Conservation (phyloP, 2,329 filamentous ascomycete genomes). For the Talaromyces sp. region DNA sequence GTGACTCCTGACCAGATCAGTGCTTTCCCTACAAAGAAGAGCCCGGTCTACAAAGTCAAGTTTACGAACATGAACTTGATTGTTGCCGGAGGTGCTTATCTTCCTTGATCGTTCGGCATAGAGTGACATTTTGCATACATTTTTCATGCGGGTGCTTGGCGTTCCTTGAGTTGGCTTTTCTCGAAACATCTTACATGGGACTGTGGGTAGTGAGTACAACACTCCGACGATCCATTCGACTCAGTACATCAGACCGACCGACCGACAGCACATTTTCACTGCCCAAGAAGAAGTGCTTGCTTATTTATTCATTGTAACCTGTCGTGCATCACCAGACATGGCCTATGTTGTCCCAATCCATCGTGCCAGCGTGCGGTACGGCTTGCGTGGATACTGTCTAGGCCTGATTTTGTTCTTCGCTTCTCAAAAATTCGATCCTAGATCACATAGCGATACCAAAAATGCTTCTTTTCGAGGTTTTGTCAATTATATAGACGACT, state of each 20-base stretch:
- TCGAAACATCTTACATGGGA: not conserved
- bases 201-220: not conserved
- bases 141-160: not conserved
- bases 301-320: not conserved
- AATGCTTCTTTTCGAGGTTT: not conserved
- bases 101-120: conserved; percentile 37
- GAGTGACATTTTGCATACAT: not conserved
- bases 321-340: conserved; percentile 52
- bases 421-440: not conserved
- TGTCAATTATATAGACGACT: not conserved
- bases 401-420: not conserved
- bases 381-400: not conserved
- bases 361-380: conserved; percentile 82
- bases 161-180: not conserved
- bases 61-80: conserved; percentile 96
- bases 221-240: not conserved
- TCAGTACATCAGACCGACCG: not conserved
- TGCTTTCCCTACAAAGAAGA: conserved; percentile 94
- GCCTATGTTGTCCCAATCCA: conserved; percentile 94
- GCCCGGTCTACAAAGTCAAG: conserved; percentile 83
- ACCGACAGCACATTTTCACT: not conserved
- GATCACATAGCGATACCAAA: not conserved
- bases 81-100: conserved; percentile 69
- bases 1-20: conserved; percentile 91
- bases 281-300: not conserved